phyloP scores from a whole-genome alignment of 2,329 filamentous ascomycete genomes.

The Colletotrichum tabaci region DNA sequence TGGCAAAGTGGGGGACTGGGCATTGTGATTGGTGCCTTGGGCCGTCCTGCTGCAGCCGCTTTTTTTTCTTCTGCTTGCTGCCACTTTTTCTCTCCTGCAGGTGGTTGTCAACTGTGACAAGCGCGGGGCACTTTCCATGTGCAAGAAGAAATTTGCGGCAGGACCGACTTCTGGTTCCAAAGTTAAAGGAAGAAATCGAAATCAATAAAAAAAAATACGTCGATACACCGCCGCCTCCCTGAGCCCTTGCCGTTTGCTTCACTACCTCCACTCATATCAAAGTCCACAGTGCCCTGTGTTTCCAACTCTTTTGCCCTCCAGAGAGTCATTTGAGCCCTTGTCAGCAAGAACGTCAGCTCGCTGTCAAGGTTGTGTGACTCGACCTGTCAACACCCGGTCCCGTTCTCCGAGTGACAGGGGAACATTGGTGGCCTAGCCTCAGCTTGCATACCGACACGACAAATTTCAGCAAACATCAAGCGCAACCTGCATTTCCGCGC shows the following conservation, averaged over 20 bases:
- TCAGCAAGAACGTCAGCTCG: slow-evolving; percentile 9
- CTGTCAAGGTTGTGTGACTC: slow-evolving; percentile 30
- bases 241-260: not conserved
- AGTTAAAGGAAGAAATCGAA: not conserved
- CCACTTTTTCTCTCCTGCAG: slow-evolving; percentile 14
- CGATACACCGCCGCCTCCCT: not conserved
- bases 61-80: slow-evolving; percentile 21
- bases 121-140: slow-evolving; percentile 21
- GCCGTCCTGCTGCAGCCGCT: slow-evolving; percentile 25
- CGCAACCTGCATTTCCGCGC: slow-evolving; percentile 30
- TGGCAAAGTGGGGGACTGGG: slow-evolving; percentile 31
- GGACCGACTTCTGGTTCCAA: slow-evolving; percentile 4
- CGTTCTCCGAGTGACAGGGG: slow-evolving; percentile 25
- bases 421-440: slow-evolving; percentile 26
- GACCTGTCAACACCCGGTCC: slow-evolving; percentile 31
- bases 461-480: slow-evolving; percentile 22
- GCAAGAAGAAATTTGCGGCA: slow-evolving; percentile 25
- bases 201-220: not conserved
- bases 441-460: slow-evolving; percentile 38
- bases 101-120: slow-evolving; percentile 26
- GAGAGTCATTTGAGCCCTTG: slow-evolving; percentile 10
- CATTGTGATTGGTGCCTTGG: slow-evolving; percentile 34
- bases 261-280: slow-evolving; percentile 1
- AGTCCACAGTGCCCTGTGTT: slow-evolving; percentile 4
- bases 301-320: not conserved